phyloP scores from a whole-genome alignment of 495 filamentous ascomycete genomes.

The Xylaria grammica region DNA sequence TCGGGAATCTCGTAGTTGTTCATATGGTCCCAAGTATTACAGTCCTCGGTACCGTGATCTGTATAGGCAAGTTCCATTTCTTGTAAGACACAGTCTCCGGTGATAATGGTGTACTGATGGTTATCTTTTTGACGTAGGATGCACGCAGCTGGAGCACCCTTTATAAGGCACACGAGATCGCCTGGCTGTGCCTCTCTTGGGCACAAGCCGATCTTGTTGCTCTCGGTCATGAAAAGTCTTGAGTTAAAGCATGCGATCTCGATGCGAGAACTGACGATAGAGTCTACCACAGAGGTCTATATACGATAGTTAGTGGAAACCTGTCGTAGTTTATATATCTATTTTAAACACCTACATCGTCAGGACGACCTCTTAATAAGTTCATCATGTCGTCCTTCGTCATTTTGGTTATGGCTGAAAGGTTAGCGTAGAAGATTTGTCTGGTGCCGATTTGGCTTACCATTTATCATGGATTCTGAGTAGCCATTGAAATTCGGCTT shows the following conservation, averaged over 20 bases:
- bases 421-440: not conserved
- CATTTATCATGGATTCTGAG: not conserved
- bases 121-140: not conserved
- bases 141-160: not conserved
- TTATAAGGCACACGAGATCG: not conserved
- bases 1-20: not conserved
- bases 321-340: not conserved
- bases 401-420: not conserved
- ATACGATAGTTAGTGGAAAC: not conserved
- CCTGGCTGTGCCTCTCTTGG: not conserved
- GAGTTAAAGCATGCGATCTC: not conserved
- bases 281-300: not conserved
- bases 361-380: not conserved
- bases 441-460: not conserved
- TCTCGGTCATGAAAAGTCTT: not conserved
- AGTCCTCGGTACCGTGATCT: constrained; percentile 1
- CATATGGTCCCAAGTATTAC: not conserved
- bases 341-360: not conserved
- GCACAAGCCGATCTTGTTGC: not conserved
- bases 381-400: not conserved
- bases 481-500: not conserved
- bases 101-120: not conserved
- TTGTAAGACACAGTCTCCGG: not conserved
- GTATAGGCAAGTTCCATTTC: not conserved
- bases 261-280: not conserved